These are phyloP conservation scores for Penicillium taxi DNA, from an alignment of 495 filamentous ascomycete genomes.

Conservation along the genomic window DNA sequence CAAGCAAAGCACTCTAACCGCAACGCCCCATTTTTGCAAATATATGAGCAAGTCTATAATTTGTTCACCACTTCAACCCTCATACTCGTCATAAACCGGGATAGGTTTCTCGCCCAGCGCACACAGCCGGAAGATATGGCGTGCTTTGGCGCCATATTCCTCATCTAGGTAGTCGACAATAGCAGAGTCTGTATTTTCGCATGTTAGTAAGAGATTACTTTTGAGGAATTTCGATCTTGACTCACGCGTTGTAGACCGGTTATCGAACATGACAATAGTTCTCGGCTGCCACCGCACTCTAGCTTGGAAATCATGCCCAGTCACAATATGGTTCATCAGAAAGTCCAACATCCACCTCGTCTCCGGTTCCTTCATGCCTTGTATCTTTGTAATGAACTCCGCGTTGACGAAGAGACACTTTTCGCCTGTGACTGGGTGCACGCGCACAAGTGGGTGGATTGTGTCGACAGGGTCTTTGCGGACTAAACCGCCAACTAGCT, in stretches of 20 bases:
- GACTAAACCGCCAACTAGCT: slow-evolving; percentile 53
- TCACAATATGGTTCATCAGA: slow-evolving; percentile 77
- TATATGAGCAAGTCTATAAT: slow-evolving; percentile 10
- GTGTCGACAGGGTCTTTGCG: slow-evolving; percentile 62
- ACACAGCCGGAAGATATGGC: slow-evolving; percentile 48
- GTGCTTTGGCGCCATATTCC: slow-evolving; percentile 35
- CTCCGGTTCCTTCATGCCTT: slow-evolving; percentile 60
- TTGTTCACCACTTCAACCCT: slow-evolving; percentile 13
- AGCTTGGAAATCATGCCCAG: slow-evolving; percentile 78
- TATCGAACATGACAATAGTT: slow-evolving; percentile 86
- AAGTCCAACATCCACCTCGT: slow-evolving; percentile 64
- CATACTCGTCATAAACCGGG: slow-evolving; percentile 39
- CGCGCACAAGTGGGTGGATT: slow-evolving; percentile 64
- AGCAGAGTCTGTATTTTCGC: slow-evolving; percentile 35
- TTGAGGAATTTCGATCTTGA: slow-evolving; percentile 5
- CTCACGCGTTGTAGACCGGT: slow-evolving; percentile 50
- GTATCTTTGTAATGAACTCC: slow-evolving; percentile 70
- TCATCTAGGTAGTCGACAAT: slow-evolving; percentile 48
- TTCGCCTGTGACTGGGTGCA: slow-evolving; percentile 70
- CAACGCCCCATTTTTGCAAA: slow-evolving; percentile 1
- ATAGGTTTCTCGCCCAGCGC: slow-evolving; percentile 47
- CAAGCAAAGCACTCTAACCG: slow-evolving; percentile 9
- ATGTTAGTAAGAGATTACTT: slow-evolving; percentile 3
- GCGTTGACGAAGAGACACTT: slow-evolving; percentile 76
- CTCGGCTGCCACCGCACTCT: slow-evolving; percentile 76